Base-by-base conservation (phyloP, 352 stramenopile species). In the Globisporangium acanthophoron region DNA sequence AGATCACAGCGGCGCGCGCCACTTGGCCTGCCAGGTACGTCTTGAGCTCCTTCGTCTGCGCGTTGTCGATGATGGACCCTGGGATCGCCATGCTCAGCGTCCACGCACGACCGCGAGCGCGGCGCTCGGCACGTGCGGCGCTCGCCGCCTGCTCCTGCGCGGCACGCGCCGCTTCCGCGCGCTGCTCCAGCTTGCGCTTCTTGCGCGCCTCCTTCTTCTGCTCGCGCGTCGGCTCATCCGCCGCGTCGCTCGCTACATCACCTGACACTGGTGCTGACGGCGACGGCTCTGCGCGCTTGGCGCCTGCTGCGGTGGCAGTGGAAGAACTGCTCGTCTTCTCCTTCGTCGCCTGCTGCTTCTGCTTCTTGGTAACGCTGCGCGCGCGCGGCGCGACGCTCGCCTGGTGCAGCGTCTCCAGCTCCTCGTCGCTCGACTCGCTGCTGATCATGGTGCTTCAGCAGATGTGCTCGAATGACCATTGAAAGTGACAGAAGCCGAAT, bases 11-110 rank as follows among this genome's bases (percentile, higher is more conserved):
- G 0, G 97, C 96, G 35, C 97, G 92, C 43, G 96, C 96, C 55
- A 99, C 97, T 72, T 99, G 94, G 27, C 96, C 96, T 0, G 86
- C 96, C 46, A 99, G 65, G 55, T 98, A 96, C 35, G 97, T 99
- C 71, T 96, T 94, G 16, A 99, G 83, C 71, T 99, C 96, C 62
- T 90, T 93, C 41, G 92, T 98, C 75, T 99, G 96, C 39, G 94
- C 96, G 69, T 99, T 99, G 62, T 97, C 94, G 13, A 99, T 72
- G 35, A 99, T 94, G 44, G 89, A 98, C 39, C 96, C 96, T 0
- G 97, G 96, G 53, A 99, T 79, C 12, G 97, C 96, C 62, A 99
- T 98, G 39, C 87, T 98, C 46, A 99, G 65, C 27, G 97, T 99
- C 61, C 90, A 97, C n/a, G 70, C 70, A 9, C 86, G 82, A 44